These are phyloP conservation scores for Arthrobotrys entomopaga DNA, from an alignment of 2,329 filamentous ascomycete genomes.

Conservation along the genomic window DNA sequence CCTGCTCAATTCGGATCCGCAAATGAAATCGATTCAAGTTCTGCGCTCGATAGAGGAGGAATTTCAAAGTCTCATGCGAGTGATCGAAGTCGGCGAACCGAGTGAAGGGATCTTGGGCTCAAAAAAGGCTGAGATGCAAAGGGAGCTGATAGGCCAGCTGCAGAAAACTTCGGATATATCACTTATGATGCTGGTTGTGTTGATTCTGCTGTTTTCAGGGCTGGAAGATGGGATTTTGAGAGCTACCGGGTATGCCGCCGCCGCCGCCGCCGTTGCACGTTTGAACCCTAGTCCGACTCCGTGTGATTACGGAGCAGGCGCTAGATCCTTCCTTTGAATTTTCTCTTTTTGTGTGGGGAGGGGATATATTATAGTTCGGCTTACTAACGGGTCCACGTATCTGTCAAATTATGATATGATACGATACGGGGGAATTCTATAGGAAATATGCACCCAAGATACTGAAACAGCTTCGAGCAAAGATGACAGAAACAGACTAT, in stretches of 20 bases:
- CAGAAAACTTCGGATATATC: slow-evolving; percentile 55
- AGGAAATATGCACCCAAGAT: slow-evolving; percentile 59
- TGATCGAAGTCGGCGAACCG: slow-evolving; percentile 35
- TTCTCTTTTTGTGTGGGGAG: background rate
- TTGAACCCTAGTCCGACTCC: background rate
- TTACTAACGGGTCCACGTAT: slow-evolving; percentile 15
- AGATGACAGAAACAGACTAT: slow-evolving; percentile 53
- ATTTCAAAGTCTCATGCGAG: slow-evolving; percentile 17
- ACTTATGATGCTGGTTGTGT: slow-evolving; percentile 56
- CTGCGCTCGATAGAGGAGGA: slow-evolving; percentile 25
- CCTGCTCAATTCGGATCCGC: slow-evolving; percentile 16
- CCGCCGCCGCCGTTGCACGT: too few species aligned
- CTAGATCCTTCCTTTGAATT: background rate
- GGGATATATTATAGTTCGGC: slow-evolving; percentile 2
- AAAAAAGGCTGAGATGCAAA: slow-evolving; percentile 55
- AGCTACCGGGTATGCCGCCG: slow-evolving; percentile 57
- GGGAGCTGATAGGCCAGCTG: slow-evolving; percentile 56
- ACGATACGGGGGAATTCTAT: background rate
- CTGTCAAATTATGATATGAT: too few species aligned
- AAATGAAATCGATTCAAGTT: slow-evolving; percentile 18
- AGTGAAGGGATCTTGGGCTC: slow-evolving; percentile 35
- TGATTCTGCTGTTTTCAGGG: slow-evolving; percentile 57
- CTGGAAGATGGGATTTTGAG: slow-evolving; percentile 56
- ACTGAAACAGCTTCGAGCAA: slow-evolving; percentile 55
- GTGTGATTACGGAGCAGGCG: slow-evolving; percentile 12